A percentile compares a stretch with the other conserved stretches of the same genome.
Evolutionary conservation across 345 rosid species (phyloP).

Genomic region (Schrenkiella parvula): DNA sequence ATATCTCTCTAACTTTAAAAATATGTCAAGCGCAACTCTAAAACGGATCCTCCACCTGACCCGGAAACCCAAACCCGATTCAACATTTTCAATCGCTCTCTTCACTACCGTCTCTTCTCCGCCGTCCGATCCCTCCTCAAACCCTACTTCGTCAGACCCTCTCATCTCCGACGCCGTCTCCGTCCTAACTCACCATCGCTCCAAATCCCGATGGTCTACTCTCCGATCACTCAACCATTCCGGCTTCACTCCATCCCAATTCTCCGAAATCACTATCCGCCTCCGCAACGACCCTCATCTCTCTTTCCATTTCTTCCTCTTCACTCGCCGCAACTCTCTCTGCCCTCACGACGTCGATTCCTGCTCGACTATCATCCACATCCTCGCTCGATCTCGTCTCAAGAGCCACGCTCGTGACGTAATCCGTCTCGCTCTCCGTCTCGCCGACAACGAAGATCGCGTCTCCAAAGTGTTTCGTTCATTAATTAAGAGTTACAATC

Average conservation of each 20-base stretch:
- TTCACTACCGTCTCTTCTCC: slow-evolving; percentile 29
- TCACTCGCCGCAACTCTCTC: slow-evolving; percentile 58
- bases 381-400: slow-evolving; percentile 75
- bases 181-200: slow-evolving; percentile 71
- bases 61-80: slow-evolving; percentile 19
- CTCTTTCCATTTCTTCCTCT: slow-evolving; percentile 65
- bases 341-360: slow-evolving; percentile 56
- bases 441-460: slow-evolving; percentile 23
- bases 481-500: slow-evolving; percentile 54
- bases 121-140: slow-evolving; percentile 24
- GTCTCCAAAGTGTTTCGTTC: slow-evolving; percentile 39
- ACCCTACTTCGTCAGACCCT: slow-evolving; percentile 10
- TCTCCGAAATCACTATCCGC: slow-evolving; percentile 51
- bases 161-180: slow-evolving; percentile 48
- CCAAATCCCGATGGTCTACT: slow-evolving; percentile 75
- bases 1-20: background rate
- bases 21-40: slow-evolving; percentile 28
- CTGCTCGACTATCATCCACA: slow-evolving; percentile 55
- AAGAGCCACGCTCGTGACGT: slow-evolving; percentile 41
- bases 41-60: slow-evolving; percentile 7
- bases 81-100: background rate
- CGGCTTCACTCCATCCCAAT: slow-evolving; percentile 53
- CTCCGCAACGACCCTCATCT: slow-evolving; percentile 63
- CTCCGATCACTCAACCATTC: slow-evolving; percentile 58
- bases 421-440: slow-evolving; percentile 47